Base-by-base conservation (phyloP, 306 rosid genomes). In the Ormosia emarginata region DNA sequence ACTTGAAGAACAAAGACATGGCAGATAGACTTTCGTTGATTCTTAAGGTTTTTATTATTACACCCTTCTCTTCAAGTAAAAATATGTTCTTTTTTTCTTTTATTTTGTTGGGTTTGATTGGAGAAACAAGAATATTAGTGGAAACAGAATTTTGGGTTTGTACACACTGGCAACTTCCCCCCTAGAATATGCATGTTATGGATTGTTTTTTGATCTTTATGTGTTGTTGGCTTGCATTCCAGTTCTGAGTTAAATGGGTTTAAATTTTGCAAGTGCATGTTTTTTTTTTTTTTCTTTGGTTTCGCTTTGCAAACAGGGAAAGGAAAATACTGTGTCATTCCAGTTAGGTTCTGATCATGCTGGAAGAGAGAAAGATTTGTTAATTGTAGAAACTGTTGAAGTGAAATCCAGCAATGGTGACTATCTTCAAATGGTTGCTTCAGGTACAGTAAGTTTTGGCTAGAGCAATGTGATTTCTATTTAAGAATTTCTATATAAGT, bases 1-100 rank as follows among this genome's bases (percentile, higher is more conserved):
- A 89, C 64, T 64, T 89, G 67, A 75, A 67, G 72, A 89, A 87
- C 18, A 9, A 7, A 0, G 90, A 85, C 64, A 87, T 87, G 90
- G 92, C 92, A 5, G 13, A 64, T 6, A 62, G 74, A 37, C 90
- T 89, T 10, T 57, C 71, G 47, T 33, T 77, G 39, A 47, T 86
- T 69, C 17, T 85, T 41, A 83, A 87, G 87, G 92, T 81, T 46
- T 34, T 32, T 33, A 32, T 32, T 14, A 59, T 30, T 30, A 2
- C 12, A 74, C 58, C 58, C 58, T 62, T 76, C 33, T 69, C 17
- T 46, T 61, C 61, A 30, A 61, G 10, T 43, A 24, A 43, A 43
- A 43, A 43, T 43, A 2, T 43, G 12, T 4, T 18, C 43, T 58
- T 40, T 72, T 34, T 5, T 9, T 2, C 2, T 9, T 43, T 43